Conservation (phyloP, 495 filamentous ascomycete species). For the Penicillium verhagenii region DNA sequence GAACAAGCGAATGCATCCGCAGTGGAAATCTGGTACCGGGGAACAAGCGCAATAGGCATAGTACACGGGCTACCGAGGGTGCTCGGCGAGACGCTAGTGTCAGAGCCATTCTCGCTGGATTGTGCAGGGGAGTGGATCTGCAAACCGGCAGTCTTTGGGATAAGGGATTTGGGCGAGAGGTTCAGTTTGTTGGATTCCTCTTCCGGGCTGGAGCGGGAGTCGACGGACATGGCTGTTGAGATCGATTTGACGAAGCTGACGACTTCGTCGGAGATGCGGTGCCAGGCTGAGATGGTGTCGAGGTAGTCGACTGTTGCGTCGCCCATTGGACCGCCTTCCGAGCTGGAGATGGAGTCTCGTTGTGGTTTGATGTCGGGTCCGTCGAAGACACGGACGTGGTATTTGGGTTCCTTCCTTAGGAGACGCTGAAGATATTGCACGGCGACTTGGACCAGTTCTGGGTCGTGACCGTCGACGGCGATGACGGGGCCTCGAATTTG, state of each 20-base stretch:
- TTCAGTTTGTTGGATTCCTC: conserved; percentile 16
- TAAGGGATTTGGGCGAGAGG: conserved; percentile 35
- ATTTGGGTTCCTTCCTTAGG: conserved; percentile 57
- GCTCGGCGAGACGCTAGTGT: conserved; percentile 21
- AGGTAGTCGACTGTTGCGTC: conserved; percentile 63
- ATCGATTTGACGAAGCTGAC: conserved; percentile 55
- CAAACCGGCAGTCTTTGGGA: conserved; percentile 33
- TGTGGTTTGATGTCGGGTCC: conserved; percentile 46
- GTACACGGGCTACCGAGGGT: conserved; percentile 7
- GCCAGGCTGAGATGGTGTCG: conserved; percentile 69
- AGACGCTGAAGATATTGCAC: conserved; percentile 60
- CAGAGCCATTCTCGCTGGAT: conserved; percentile 32
- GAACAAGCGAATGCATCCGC: conserved; percentile 70
- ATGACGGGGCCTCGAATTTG: conserved; percentile 72
- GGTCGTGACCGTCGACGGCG: conserved; percentile 73
- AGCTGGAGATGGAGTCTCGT: conserved; percentile 27
- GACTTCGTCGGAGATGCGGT: conserved; percentile 65
- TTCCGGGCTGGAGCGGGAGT: conserved; percentile 12
- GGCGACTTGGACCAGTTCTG: conserved; percentile 51
- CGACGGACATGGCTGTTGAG: conserved; percentile 13
- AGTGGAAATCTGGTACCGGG: conserved; percentile 72
- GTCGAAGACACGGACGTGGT: conserved; percentile 50
- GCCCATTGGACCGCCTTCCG: conserved; percentile 34
- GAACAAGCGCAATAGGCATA: conserved; percentile 69
- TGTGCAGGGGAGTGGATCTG: conserved; percentile 30